These are phyloP conservation scores for Balamuthia mandrillaris DNA, from an alignment of 208 protist species.

Conservation along the genomic window DNA sequence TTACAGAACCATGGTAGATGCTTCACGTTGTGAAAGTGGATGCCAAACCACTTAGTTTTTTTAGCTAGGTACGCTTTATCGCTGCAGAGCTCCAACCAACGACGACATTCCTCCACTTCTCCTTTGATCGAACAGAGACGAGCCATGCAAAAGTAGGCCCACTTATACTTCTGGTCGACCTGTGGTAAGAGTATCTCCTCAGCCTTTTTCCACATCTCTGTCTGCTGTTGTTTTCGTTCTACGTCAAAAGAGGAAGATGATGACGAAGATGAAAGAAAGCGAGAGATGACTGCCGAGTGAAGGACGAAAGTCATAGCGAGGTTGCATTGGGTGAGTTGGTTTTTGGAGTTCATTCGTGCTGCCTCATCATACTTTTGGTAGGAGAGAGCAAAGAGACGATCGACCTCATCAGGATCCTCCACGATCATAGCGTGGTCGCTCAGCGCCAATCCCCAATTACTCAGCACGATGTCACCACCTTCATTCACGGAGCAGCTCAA, in stretches of 20 bases:
- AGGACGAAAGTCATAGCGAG: not conserved
- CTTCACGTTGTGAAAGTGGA: too few species aligned
- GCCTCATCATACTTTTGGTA: constrained; percentile 28
- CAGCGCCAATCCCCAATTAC: constrained; percentile 31
- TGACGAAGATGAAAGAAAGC: not conserved
- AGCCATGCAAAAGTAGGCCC: constrained; percentile 39
- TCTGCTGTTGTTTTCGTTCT: not conserved
- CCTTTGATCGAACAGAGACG: constrained; percentile 5
- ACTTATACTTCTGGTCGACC: constrained; percentile 13
- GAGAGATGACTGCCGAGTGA: not conserved
- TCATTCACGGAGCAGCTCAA: not conserved
- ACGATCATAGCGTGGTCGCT: constrained; percentile 38
- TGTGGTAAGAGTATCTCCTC: constrained; percentile 8
- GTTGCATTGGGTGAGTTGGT: constrained; percentile 35
- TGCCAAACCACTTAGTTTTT: constrained; percentile 25
- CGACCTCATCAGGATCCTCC: not conserved
- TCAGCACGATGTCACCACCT: constrained; percentile 32
- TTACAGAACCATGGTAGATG: too few species aligned
- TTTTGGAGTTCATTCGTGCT: constrained; percentile 3
- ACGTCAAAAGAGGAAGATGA: not conserved
- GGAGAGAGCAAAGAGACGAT: not conserved
- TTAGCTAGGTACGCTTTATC: constrained; percentile 37
- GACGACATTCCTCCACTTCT: not conserved
- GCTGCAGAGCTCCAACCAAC: constrained; percentile 7
- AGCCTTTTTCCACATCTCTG: constrained; percentile 1